phyloP scores from a whole-genome alignment of 2,329 filamentous ascomycete genomes.

The Diaporthe capsici region DNA sequence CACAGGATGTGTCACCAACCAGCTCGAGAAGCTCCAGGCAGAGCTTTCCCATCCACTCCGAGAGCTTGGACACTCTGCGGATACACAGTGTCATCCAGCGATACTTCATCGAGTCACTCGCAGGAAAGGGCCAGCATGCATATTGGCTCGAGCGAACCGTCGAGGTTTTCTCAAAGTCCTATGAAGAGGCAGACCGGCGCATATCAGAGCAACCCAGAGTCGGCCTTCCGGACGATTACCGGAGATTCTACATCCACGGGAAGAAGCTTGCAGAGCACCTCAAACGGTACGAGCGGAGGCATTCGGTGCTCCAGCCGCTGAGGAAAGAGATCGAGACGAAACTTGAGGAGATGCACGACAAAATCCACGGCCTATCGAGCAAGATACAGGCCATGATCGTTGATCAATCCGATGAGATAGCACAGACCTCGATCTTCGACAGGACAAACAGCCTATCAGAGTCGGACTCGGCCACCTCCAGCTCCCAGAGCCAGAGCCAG shows the following conservation, averaged over 20 bases:
- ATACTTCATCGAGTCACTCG: conserved; percentile 64
- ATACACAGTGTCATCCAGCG: conserved; percentile 67
- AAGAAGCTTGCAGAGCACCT: conserved; percentile 61
- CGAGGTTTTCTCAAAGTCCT: conserved; percentile 64
- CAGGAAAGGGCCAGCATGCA: conserved; percentile 55
- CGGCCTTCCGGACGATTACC: conserved; percentile 66
- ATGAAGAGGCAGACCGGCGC: conserved; percentile 59
- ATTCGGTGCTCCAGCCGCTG: conserved; percentile 48
- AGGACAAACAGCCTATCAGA: conserved; percentile 64
- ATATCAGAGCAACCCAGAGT: conserved; percentile 58
- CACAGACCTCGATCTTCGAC: conserved; percentile 64
- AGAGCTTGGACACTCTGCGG: conserved; percentile 64
- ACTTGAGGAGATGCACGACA: conserved; percentile 55
- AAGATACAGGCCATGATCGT: conserved; percentile 55
- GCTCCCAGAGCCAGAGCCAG: conserved; percentile 52
- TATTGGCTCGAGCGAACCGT: conserved; percentile 66
- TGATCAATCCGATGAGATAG: conserved; percentile 50
- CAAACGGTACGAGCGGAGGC: conserved; percentile 53
- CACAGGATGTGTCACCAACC: conserved; percentile 55
- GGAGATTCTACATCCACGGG: conserved; percentile 66
- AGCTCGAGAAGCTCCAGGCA: conserved; percentile 58
- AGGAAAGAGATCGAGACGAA: conserved; percentile 53
- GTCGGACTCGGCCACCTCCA: conserved; percentile 58
- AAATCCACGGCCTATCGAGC: conserved; percentile 60
- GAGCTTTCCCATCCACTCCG: conserved; percentile 57